Conservation (phyloP, 805 yeast species). For the Yamadazyma endophytica region DNA sequence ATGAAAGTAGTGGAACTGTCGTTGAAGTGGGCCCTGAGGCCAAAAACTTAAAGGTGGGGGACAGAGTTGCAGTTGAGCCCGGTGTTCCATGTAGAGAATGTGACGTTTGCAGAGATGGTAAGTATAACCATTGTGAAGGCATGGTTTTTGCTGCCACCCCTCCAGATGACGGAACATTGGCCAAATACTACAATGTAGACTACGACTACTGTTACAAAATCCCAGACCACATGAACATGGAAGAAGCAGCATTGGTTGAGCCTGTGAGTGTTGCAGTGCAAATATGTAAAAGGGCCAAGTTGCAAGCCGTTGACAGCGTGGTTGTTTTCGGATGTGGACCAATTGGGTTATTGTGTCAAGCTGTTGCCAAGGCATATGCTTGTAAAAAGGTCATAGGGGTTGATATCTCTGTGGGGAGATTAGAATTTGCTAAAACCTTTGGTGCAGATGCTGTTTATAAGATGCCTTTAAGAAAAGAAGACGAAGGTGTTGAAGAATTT, state of each 20-base stretch:
- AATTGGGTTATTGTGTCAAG: slow-evolving; percentile 20
- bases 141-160: slow-evolving; percentile 19
- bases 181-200: slow-evolving; percentile 13
- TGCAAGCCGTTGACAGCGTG: slow-evolving; percentile 14
- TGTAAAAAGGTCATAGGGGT: slow-evolving; percentile 17
- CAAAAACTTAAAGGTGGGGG: slow-evolving; percentile 39
- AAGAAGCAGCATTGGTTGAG: slow-evolving; percentile 24
- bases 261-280: slow-evolving; percentile 22
- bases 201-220: slow-evolving; percentile 16
- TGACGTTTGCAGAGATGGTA: slow-evolving; percentile 17
- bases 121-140: slow-evolving; percentile 15
- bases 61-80: slow-evolving; percentile 50
- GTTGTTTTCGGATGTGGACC: slow-evolving; percentile 24
- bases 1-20: slow-evolving; percentile 44
- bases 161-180: slow-evolving; percentile 17
- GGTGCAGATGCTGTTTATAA: slow-evolving; percentile 13
- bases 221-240: slow-evolving; percentile 19
- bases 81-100: slow-evolving; percentile 46
- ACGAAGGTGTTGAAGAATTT: slow-evolving; percentile 11
- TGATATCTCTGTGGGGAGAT: slow-evolving; percentile 20
- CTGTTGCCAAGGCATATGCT: slow-evolving; percentile 18
- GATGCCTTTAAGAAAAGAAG: slow-evolving; percentile 11
- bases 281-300: slow-evolving; percentile 16
- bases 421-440: slow-evolving; percentile 17
- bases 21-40: slow-evolving; percentile 49